Base-by-base conservation (phyloP, 169 alveolate genomes). In the Plasmodium reichenowi region DNA sequence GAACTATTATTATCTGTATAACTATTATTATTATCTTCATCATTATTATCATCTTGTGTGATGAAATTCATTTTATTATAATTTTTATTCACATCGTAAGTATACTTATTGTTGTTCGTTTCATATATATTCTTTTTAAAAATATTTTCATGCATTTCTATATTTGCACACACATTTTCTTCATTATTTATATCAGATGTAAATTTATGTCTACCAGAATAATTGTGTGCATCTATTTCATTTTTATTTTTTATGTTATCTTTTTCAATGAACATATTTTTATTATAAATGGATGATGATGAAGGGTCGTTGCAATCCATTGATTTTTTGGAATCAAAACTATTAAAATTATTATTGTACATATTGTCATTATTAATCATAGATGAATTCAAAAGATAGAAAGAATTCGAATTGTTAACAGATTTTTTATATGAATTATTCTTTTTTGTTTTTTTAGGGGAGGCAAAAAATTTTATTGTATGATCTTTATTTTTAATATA, bases 391-490 rank as follows among this genome's bases (percentile, higher is more conserved):
- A 83, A 68, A 72, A 56, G 70, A 83, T 83, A 68, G 48, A 78
- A 78, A 62, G 50, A 56, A 13, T 83, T 85, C 17, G 83, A 67
- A 80, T 80, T 80, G 45, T 83, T 83, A 32, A 86, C 50, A 9
- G 92, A 86, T 45, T 72, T 86, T 86, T 72, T 86, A 48, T 29
- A 12, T 2, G 92, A 86, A 60, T 86, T 62, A 12, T 70, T 80
- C 32, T 72, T 86, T 71, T 67, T 86, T 47, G 43, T 59, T 86
- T 70, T 72, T 73, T 86, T 86, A 17, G 92, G 92, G 32, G 92
- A 86, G 52, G 92, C 86, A 72, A 86, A 72, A 70, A 86, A 86
- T 63, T 86, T 86, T 60, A 86, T 71, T 26, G 92, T 86, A 26
- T 86, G 71, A 15, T 86, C 92, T 67, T 86, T 86, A 50, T 86